Evolutionary conservation across 768 basidiomycete genomes (phyloP), one percentile per base, ranked within the genome.

Genomic region (Leccinum broughii): DNA sequence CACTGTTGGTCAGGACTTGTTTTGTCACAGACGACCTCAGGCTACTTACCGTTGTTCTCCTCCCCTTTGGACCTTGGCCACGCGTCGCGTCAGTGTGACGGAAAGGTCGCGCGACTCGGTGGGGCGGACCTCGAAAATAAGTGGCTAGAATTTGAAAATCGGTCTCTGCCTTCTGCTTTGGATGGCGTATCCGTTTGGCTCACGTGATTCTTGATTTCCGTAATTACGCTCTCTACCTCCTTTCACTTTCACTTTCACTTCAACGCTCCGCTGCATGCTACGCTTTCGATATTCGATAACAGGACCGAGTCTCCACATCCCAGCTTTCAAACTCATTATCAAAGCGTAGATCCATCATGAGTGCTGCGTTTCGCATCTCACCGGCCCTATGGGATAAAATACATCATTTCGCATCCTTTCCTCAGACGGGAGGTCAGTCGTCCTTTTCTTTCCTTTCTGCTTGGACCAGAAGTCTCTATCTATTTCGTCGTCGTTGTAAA

Each of bases 351-450:
- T 2, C 7, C n/a, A 57, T 32, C 59, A 80, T 80, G 80, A 72
- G 73, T 26, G 71, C 72, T 20, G 64, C 65, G 11, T 94, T 91
- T 75, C 84, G 87, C 54, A 95, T 95, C 63, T 83, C 88, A 15
- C 78, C 87, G 59, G 79, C 85, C 8, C 78, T 95, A 63, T 95
- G 93, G 93, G 92, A 94, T 77, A 88, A 84, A 75, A 92, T 95
- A 61, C 90, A 90, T 76, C 90, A 95, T 67, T 95, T 92, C 69
- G 90, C 92, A 0, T 90, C 89, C 1, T 95, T 95, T 75, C 92
- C 92, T 3, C 95, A 95, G 77, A 96, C 94, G 0, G 92, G 93
- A 54, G 92, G 92, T 91, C 30, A 62, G 86, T 76, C 53, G 13
- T 11, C 11, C 32, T 30, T 20, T 8, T 28, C 10, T 2, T 46